Conservation (phyloP, 1,139 yeast species). For the Candida dubliniensis region DNA sequence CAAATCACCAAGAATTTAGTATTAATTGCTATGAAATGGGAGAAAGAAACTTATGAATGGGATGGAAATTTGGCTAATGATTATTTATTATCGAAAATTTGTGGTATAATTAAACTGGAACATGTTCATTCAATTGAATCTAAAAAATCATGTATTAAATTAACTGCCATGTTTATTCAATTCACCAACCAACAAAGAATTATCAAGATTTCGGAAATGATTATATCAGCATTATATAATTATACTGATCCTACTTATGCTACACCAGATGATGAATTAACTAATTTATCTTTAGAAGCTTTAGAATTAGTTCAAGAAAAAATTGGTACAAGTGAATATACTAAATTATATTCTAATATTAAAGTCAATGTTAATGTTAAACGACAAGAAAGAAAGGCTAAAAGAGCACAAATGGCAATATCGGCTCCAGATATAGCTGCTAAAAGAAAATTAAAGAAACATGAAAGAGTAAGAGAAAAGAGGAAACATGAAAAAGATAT, state of each 20-base stretch:
- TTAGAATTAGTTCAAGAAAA: slow-evolving; percentile 65
- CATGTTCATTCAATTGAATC: slow-evolving; percentile 51
- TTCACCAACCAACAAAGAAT: slow-evolving; percentile 44
- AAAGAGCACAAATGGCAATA: slow-evolving; percentile 74
- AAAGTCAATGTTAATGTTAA: slow-evolving; percentile 57
- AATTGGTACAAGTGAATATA: slow-evolving; percentile 72
- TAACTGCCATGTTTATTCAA: slow-evolving; percentile 57
- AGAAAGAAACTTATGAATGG: slow-evolving; percentile 40
- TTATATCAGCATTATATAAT: slow-evolving; percentile 62
- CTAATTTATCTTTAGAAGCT: slow-evolving; percentile 65
- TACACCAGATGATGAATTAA: slow-evolving; percentile 49
- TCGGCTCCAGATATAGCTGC: slow-evolving; percentile 82
- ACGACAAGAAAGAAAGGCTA: slow-evolving; percentile 74
- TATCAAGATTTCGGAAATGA: slow-evolving; percentile 38
- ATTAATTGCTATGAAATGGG: slow-evolving; percentile 64
- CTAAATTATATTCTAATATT: slow-evolving; percentile 63
- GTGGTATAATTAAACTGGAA: slow-evolving; percentile 68
- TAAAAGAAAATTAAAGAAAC: slow-evolving; percentile 71
- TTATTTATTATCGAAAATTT: slow-evolving; percentile 61
- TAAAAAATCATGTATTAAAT: slow-evolving; percentile 65
- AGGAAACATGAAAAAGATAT: slow-evolving; percentile 74
- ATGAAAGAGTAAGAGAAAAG: slow-evolving; percentile 72
- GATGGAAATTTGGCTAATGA: slow-evolving; percentile 47
- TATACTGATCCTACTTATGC: slow-evolving; percentile 48
- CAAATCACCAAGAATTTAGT: slow-evolving; percentile 72